Base-by-base conservation (phyloP, 257 asterid genomes). In the Ehretia macrophylla region DNA sequence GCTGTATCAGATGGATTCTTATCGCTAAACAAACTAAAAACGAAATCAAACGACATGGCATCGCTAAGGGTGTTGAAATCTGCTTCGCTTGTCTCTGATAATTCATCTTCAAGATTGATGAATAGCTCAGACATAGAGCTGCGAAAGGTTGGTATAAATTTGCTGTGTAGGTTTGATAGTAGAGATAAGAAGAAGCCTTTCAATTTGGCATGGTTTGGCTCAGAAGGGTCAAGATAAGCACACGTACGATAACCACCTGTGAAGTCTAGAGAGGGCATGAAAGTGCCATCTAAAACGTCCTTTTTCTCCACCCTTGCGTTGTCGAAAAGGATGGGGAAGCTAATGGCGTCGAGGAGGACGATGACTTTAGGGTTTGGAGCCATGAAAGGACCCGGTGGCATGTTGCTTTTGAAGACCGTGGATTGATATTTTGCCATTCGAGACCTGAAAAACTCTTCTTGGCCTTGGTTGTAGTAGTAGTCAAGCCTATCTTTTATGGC, bases 231-330 rank as follows among this genome's bases (percentile, higher is more conserved):
- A 1, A 84, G 72, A 54, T 57, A 90, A 0, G 97, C 95, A 57
- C 92, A 84, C 17, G 85, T 56, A 3, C 97, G 82, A 21, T 77
- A 77, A 14, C 95, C 94, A 8, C 97, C 97, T 13, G 75, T 80
- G 76, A 70, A 79, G 16, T 71, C 32, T 10, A 85, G 67, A n/a
- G 94, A 77, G 5, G 97, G 97, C 74, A 90, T 61, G 84, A 14
- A 90, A 0, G 95, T 86, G 45, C 97, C 97, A 65, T 90, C 95
- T 1, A 90, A 89, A 10, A 90, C 84, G 62, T 84, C 58, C 14
- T 22, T 69, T 47, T 89, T 90, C 44, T 90, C 95, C 17, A 90
- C 81, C 18, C 67, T 82, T 47, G 97, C 81, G 38, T 56, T 79
- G 75, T 90, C 97, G 73, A 90, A 84, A 49, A 90, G 92, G 11